Percentiles rank a stretch among this genome's conserved stretches.
These are phyloP conservation scores for Erucastrum elatum DNA, from an alignment of 345 rosid species.

Conservation along the genomic window DNA sequence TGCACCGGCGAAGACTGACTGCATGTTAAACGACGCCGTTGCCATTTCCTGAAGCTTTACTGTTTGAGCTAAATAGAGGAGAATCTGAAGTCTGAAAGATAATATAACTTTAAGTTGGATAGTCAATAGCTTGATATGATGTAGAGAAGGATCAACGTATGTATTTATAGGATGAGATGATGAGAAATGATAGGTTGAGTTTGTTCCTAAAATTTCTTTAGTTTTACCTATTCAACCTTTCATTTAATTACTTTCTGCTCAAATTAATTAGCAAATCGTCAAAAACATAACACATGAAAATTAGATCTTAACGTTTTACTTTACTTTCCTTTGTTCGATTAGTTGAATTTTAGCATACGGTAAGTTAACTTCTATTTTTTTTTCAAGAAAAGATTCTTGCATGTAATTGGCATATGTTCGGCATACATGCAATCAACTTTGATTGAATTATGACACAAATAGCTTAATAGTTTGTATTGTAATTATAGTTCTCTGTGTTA, in stretches of 20 bases:
- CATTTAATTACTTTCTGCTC: neutral
- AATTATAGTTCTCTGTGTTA: neutral
- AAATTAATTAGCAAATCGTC: slow-evolving; percentile 1
- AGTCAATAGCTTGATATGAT: slow-evolving; percentile 18
- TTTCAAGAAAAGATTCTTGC: neutral
- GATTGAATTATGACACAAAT: neutral
- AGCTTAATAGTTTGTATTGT: neutral
- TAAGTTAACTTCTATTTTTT: neutral
- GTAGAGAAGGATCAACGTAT: neutral
- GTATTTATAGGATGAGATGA: slow-evolving; percentile 33
- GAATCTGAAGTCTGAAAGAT: neutral
- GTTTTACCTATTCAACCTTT: slow-evolving; percentile 2
- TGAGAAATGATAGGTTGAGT: slow-evolving; percentile 23
- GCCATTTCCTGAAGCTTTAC: slow-evolving; percentile 41
- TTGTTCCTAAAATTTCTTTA: slow-evolving; percentile 19
- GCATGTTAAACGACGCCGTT: slow-evolving; percentile 41
- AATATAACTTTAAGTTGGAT: neutral
- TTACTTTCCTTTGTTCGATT: slow-evolving; percentile 2
- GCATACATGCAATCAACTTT: neutral
- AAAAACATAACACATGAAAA: slow-evolving; percentile 9
- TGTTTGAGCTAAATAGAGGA: neutral
- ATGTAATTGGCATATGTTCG: neutral
- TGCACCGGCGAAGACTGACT: slow-evolving; percentile 43
- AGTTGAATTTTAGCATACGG: neutral
- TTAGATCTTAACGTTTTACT: neutral